phyloP scores from a whole-genome alignment of 23 red algal genomes.

The Gracilaria vermiculophylla region DNA sequence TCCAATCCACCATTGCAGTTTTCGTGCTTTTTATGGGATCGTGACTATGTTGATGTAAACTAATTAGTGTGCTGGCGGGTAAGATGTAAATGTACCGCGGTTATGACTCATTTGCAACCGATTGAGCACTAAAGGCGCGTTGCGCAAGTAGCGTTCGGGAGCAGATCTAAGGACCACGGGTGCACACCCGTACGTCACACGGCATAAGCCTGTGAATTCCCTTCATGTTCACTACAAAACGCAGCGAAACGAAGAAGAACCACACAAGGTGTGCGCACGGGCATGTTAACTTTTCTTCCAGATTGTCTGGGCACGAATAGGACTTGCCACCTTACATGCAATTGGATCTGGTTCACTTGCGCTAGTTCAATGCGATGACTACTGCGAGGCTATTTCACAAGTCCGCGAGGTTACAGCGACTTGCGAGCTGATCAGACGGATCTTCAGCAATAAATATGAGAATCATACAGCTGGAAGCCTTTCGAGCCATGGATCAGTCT shows the following conservation, averaged over 20 bases:
- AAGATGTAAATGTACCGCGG: constrained; percentile 29
- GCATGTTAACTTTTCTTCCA: constrained; percentile 11
- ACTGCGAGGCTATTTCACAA: neutral
- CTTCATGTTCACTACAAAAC: constrained; percentile 20
- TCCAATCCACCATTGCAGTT: neutral
- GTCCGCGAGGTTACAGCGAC: neutral
- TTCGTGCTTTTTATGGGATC: neutral
- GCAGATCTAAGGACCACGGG: constrained; percentile 67
- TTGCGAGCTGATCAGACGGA: neutral
- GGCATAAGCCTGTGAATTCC: constrained; percentile 1
- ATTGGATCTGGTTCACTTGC: constrained; percentile 66
- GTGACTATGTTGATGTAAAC: neutral
- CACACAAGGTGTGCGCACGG: constrained; percentile 8
- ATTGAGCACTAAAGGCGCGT: constrained; percentile 7
- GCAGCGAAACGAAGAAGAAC: neutral
- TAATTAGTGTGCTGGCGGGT: too few relatives aligned
- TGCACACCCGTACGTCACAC: neutral
- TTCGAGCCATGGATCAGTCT: neutral
- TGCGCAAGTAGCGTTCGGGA: neutral
- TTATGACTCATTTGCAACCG: constrained; percentile 61
- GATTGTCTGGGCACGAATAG: constrained; percentile 64
- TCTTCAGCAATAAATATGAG: neutral
- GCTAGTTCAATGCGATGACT: too few relatives aligned
- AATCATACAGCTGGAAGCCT: neutral
- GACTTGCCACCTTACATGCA: constrained; percentile 8